phyloP scores from a whole-genome alignment of 306 rosid genomes.

The Trifolium dubium region DNA sequence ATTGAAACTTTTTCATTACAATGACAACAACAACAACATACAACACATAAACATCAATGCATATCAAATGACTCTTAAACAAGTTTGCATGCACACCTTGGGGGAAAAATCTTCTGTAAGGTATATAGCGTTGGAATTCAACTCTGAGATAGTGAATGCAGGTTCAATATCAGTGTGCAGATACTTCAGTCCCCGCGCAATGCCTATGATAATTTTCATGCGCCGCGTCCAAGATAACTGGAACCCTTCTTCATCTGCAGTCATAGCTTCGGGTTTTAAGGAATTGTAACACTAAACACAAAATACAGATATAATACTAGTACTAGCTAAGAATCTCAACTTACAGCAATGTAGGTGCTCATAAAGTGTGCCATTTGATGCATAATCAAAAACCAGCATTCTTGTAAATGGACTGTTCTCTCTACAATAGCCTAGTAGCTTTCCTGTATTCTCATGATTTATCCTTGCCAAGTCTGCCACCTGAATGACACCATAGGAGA shows the following conservation, averaged over 20 bases:
- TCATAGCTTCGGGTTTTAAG: slow-evolving; percentile 39
- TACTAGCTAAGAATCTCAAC: slow-evolving; percentile 41
- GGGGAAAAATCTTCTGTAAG: slow-evolving; percentile 97
- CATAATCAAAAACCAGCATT: slow-evolving; percentile 95
- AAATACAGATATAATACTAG: neutral
- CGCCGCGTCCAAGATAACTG: slow-evolving; percentile 93
- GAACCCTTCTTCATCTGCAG: slow-evolving; percentile 81
- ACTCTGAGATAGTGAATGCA: slow-evolving; percentile 84
- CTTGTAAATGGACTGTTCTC: slow-evolving; percentile 90
- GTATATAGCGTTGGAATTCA: slow-evolving; percentile 88
- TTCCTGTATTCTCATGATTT: slow-evolving; percentile 75
- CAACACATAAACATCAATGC: neutral
- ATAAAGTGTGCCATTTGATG: slow-evolving; percentile 90
- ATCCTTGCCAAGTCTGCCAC: slow-evolving; percentile 90
- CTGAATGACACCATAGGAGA: slow-evolving; percentile 49
- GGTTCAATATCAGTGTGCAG: slow-evolving; percentile 91
- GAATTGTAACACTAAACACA: slow-evolving; percentile 2
- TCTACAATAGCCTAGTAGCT: slow-evolving; percentile 84
- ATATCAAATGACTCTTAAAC: slow-evolving; percentile 17
- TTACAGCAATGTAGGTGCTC: slow-evolving; percentile 94
- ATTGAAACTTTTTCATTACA: slow-evolving; percentile 21
- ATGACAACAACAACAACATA: slow-evolving; percentile 34
- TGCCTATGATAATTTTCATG: slow-evolving; percentile 86
- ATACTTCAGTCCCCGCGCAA: slow-evolving; percentile 85
- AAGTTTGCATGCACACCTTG: slow-evolving; percentile 57